phyloP scores from a whole-genome alignment of 2,329 filamentous ascomycete species.

The Hansfordia pulvinata region DNA sequence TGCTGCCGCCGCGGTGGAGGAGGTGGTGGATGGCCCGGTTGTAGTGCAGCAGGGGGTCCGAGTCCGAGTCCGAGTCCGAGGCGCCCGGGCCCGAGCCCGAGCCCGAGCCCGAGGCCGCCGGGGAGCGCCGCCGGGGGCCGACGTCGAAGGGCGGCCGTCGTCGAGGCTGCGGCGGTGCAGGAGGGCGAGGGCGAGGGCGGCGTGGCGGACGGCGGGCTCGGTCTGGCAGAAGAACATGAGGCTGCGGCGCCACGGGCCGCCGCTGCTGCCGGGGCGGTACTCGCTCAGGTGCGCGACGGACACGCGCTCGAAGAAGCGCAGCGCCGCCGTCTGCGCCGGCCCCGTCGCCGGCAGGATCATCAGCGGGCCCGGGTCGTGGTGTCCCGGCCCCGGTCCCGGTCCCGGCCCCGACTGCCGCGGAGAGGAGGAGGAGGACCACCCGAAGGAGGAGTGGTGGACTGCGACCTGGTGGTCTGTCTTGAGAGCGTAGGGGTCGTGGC shows the following conservation, averaged over 20 bases:
- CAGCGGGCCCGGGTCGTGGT: conserved; percentile 8
- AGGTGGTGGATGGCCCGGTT: conserved; percentile 16
- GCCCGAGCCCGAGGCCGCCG: too few relatives aligned
- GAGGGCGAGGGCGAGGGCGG: conserved; percentile 16
- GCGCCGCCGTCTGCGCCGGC: conserved; percentile 10
- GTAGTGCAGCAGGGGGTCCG: conserved; percentile 15
- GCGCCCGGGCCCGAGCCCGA: too few relatives aligned
- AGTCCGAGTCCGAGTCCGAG: too few relatives aligned
- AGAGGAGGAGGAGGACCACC: too few relatives aligned
- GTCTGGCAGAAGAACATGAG: conserved; percentile 22
- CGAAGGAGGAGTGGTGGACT: neutral
- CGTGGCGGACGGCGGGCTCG: conserved; percentile 19
- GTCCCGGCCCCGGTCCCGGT: conserved; percentile 2
- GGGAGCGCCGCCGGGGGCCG: conserved; percentile 1
- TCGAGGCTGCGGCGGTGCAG: conserved; percentile 13
- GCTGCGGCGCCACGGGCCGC: conserved; percentile 19
- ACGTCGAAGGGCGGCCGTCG: conserved; percentile 1
- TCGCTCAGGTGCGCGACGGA: conserved; percentile 15
- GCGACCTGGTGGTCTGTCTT: neutral
- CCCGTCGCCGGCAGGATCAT: conserved; percentile 10
- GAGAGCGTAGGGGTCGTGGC: conserved; percentile 4
- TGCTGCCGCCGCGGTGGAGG: conserved; percentile 10
- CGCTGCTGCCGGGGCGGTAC: conserved; percentile 16
- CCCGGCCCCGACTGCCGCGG: too few relatives aligned
- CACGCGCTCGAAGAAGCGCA: conserved; percentile 16